These are phyloP conservation scores for Suzukiozyma palmioleophila DNA, from an alignment of 1,139 yeast genomes.

Conservation along the genomic window DNA sequence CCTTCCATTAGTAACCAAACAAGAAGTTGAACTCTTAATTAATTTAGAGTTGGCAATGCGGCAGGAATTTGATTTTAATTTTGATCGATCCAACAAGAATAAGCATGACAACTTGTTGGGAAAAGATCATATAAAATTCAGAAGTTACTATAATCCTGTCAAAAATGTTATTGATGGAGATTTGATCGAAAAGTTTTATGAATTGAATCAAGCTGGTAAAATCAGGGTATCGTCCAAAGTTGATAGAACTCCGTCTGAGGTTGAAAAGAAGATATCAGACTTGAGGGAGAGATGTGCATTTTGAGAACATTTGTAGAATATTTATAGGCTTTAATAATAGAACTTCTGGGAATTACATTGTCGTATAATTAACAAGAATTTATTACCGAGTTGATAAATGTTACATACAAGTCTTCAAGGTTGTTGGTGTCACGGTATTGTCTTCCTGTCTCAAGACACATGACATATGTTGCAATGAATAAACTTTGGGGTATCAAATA, in stretches of 20 bases:
- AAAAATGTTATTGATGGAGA: conserved; percentile 86
- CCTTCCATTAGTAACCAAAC: conserved; percentile 59
- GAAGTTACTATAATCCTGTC: conserved; percentile 78
- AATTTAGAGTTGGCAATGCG: conserved; percentile 52
- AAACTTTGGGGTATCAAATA: neutral
- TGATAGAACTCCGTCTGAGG: conserved; percentile 55
- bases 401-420: no score
- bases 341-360: neutral
- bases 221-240: conserved; percentile 47
- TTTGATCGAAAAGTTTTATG: conserved; percentile 56
- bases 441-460: no score
- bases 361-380: no score
- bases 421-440: no score
- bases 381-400: no score
- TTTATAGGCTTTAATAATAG: neutral
- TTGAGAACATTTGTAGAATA: conserved; percentile 9
- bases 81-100: conserved; percentile 26
- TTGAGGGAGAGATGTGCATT: conserved; percentile 49
- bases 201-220: conserved; percentile 35
- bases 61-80: conserved; percentile 22
- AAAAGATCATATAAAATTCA: conserved; percentile 60
- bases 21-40: conserved; percentile 59
- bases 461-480: no score
- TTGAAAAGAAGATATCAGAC: conserved; percentile 58
- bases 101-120: conserved; percentile 42